phyloP scores from a whole-genome alignment of 1,284 basidiomycete genomes.

The Rhodotorula sp. region DNA sequence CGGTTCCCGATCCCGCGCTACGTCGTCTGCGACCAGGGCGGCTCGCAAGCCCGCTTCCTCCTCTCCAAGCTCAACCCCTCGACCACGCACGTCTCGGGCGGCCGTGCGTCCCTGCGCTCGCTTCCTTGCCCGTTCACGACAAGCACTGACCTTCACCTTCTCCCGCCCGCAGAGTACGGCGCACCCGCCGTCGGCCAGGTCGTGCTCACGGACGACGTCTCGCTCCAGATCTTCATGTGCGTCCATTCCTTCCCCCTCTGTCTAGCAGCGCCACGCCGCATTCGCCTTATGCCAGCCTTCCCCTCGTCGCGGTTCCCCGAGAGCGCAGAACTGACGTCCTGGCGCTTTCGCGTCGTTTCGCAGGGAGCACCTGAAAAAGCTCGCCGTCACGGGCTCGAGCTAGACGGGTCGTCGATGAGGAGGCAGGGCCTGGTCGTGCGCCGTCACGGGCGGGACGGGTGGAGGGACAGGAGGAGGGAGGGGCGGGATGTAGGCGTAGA shows the following conservation, averaged over 20 bases:
- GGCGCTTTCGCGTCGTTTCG: too few relatives aligned
- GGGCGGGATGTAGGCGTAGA: too few relatives aligned
- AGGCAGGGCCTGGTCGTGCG: too few relatives aligned
- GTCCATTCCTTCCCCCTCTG: not conserved
- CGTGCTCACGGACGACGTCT: constrained; percentile 99
- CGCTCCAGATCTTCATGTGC: constrained; percentile 84
- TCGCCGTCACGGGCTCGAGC: constrained; percentile 8
- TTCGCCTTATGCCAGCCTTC: not conserved
- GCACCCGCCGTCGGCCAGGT: constrained; percentile 66
- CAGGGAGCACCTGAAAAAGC: constrained; percentile 10
- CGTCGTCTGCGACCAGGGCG: constrained; percentile 96
- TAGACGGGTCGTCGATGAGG: too few relatives aligned
- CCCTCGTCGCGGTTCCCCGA: not conserved
- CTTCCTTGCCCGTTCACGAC: not conserved
- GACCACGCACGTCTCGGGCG: constrained; percentile 85
- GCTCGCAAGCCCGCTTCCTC: constrained; percentile 95
- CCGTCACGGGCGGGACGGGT: too few relatives aligned
- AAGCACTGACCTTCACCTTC: not conserved
- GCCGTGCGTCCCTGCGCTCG: constrained; percentile 34
- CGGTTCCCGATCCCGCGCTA: constrained; percentile 97
- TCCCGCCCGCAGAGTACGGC: constrained; percentile 31
- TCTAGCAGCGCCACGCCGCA: too few relatives aligned
- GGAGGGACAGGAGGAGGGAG: too few relatives aligned
- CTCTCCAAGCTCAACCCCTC: constrained; percentile 95
- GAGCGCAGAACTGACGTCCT: not conserved